Conservation (phyloP, 257 asterid genomes). For the Solanum chiquidenum region DNA sequence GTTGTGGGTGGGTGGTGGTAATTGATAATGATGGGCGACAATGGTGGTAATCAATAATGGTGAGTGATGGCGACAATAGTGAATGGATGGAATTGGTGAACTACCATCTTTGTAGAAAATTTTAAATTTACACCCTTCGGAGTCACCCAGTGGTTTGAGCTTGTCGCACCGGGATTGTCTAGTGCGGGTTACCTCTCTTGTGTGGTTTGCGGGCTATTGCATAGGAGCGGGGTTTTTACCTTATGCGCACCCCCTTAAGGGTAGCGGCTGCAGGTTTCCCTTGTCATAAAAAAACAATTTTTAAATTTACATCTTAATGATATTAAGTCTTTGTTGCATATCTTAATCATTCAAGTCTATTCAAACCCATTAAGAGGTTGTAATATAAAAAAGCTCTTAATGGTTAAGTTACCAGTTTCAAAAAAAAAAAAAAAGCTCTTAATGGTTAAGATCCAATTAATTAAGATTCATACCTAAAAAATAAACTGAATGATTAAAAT, state of each 20-base stretch:
- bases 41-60: neutral
- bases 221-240: too few species aligned
- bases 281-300: too few species aligned
- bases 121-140: neutral
- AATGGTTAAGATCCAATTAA: neutral
- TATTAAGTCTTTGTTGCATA: neutral
- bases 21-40: neutral
- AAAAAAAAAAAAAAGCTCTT: neutral
- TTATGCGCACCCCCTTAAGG: too few species aligned
- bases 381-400: neutral
- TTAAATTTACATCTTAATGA: neutral
- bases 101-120: neutral
- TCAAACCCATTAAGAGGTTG: neutral
- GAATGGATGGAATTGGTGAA: neutral
- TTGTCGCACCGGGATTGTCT: too few species aligned
- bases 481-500: neutral
- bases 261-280: too few species aligned
- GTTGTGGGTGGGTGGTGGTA: neutral
- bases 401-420: too few species aligned
- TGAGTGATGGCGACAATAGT: neutral
- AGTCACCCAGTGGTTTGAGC: too few species aligned
- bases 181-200: too few species aligned
- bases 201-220: too few species aligned
- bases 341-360: neutral
- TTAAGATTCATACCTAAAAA: neutral